Percentiles rank a stretch among this genome's conserved stretches.
These are phyloP conservation scores for Mycena galopus DNA, from an alignment of 768 basidiomycete species.

Conservation along the genomic window DNA sequence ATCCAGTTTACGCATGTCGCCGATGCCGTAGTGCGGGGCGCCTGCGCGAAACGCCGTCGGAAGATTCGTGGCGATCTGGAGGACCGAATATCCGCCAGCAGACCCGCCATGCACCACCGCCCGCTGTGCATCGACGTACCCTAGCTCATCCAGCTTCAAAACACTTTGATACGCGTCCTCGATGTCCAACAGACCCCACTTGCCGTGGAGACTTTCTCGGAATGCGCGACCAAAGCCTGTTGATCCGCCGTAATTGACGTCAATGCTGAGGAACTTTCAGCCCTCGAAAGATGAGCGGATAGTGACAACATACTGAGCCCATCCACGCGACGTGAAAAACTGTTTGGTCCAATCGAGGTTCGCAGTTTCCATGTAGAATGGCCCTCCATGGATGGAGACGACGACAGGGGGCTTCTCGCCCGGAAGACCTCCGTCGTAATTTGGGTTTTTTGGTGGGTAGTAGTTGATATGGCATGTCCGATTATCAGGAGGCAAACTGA, in stretches of 20 bases:
- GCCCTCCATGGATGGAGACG: slow-evolving; percentile 67
- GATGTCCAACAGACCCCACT: slow-evolving; percentile 73
- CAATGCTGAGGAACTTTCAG: not conserved
- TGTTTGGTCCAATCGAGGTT: slow-evolving; percentile 57
- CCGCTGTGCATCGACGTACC: slow-evolving; percentile 58
- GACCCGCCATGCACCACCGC: slow-evolving; percentile 68
- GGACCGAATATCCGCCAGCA: slow-evolving; percentile 68
- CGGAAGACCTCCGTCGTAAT: slow-evolving; percentile 49
- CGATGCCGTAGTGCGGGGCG: slow-evolving; percentile 63
- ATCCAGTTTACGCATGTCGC: slow-evolving; percentile 61
- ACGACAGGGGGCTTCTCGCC: slow-evolving; percentile 66
- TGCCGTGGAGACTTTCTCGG: slow-evolving; percentile 54
- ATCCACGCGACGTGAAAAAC: slow-evolving; percentile 66
- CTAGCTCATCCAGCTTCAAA: slow-evolving; percentile 52
- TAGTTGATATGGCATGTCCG: slow-evolving; percentile 61
- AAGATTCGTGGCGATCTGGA: slow-evolving; percentile 52
- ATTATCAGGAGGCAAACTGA: slow-evolving; percentile 36
- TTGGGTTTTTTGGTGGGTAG: slow-evolving; percentile 65
- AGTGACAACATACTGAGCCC: slow-evolving; percentile 39
- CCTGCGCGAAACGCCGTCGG: slow-evolving; percentile 60
- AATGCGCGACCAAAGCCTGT: slow-evolving; percentile 11
- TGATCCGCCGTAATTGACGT: slow-evolving; percentile 11
- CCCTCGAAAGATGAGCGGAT: not conserved
- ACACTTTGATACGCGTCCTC: slow-evolving; percentile 61
- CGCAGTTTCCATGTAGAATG: slow-evolving; percentile 54